Evolutionary conservation across 495 filamentous ascomycete genomes (phyloP), one percentile per base, ranked within the genome.

Genomic region (Talaromyces nanjingensis): DNA sequence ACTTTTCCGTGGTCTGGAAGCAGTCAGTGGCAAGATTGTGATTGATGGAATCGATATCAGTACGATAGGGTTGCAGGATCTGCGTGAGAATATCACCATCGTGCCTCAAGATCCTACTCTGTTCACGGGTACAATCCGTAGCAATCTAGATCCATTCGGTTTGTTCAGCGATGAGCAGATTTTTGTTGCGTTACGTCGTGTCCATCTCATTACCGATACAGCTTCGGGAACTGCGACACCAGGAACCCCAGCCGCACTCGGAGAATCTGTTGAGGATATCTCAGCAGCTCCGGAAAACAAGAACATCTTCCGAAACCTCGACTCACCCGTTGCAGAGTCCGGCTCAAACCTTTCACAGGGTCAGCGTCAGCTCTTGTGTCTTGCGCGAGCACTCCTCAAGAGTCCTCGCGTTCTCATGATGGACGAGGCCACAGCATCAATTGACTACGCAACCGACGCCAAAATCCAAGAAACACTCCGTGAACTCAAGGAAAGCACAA

Each of bases 391-490:
- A 0, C 83, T 99, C 54, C 89, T 99, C 69, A 97, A 93, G 78
- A 84, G 84, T 33, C 94, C 96, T 0, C 90, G 88, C 52, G 94
- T 99, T 18, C 79, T 99, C 4, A 88, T 99, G 72, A 98, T 99
- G 94, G 96, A 99, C 75, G 96, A 99, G 79, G 96, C 96, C 18
- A 99, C 96, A 25, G 96, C 94, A 0, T 96, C 91, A 1, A 98
- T 99, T 71, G 96, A 99, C 80, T 98, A 98, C 75, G 87, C 86
- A 37, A 99, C 94, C 16, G 96, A 99, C 70, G 78, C 86, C 64
- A 97, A 97, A 75, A 98, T 99, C 71, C 96, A 99, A 73, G 90
- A 90, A 63, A 97, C 96, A 0, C 89, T 99, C 63, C 88, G 91
- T 42, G 91, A 97, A 72, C 80, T 98, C 45, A 79, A 77, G 63